Conservation (phyloP, 1,284 basidiomycete genomes). For the Cutaneotrichosporon dermatis region DNA sequence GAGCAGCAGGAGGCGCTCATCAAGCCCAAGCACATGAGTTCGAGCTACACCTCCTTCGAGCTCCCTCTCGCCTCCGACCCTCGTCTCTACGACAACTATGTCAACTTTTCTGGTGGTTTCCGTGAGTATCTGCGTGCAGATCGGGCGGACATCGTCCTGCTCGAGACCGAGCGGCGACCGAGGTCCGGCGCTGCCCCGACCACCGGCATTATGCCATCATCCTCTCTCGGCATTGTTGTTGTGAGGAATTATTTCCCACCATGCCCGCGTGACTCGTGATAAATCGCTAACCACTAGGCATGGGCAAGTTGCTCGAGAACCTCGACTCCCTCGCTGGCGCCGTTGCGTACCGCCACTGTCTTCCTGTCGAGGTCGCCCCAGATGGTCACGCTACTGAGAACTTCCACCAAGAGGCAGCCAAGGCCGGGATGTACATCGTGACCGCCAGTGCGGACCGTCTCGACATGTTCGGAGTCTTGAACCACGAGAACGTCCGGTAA, state of each 20-base stretch:
- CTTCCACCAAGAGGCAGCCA: constrained; percentile 56
- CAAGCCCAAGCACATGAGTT: constrained; percentile 43
- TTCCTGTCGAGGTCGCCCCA: constrained; percentile 36
- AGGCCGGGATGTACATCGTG: constrained; percentile 71
- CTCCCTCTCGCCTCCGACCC: constrained; percentile 42
- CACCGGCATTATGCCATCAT: no score
- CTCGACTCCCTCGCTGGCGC: constrained; percentile 76
- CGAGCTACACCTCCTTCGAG: constrained; percentile 45
- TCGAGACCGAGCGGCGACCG: no score
- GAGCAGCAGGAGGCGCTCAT: constrained; percentile 25
- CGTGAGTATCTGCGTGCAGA: constrained; percentile 25
- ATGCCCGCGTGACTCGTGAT: no score
- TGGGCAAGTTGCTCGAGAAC: constrained; percentile 52
- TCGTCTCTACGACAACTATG: constrained; percentile 41
- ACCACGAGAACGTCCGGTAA: constrained; percentile 11
- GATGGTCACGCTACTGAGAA: constrained; percentile 26
- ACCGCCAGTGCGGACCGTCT: constrained; percentile 71
- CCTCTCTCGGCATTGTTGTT: no score
- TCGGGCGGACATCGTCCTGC: no score
- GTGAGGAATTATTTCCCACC: no score
- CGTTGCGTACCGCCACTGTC: constrained; percentile 74
- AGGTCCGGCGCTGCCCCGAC: no score
- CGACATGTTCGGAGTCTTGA: constrained; percentile 47
- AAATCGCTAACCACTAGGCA: constrained; percentile 27
- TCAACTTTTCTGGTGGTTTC: constrained; percentile 47